Evolutionary conservation across 192 early-diverging fungal genomes (phyloP).

Genomic region (Radiomyces spectabilis): DNA sequence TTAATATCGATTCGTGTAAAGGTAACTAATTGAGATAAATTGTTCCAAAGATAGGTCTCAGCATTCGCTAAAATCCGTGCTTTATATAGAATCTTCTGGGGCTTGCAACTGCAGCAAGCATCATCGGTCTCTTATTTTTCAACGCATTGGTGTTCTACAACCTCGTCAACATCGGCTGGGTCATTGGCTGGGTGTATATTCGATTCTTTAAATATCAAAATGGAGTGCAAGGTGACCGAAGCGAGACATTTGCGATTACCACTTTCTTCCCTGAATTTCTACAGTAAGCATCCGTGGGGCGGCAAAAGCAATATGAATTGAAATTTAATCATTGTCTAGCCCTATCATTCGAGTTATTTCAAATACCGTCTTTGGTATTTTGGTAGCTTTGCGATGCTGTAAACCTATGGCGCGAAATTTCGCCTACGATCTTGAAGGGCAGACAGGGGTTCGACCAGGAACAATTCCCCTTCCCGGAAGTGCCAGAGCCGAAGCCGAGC

Average conservation of each 20-base stretch:
- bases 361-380: constrained; percentile 49
- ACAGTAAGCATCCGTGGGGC: constrained; percentile 40
- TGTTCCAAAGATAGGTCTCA: not conserved
- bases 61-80: not conserved
- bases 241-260: constrained; percentile 83
- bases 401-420: constrained; percentile 35
- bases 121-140: constrained; percentile 36
- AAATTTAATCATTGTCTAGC: constrained; percentile 18
- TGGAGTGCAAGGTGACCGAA: constrained; percentile 76
- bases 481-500: constrained; percentile 56
- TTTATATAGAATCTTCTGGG: constrained; percentile 37
- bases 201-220: constrained; percentile 81
- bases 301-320: not conserved
- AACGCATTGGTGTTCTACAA: constrained; percentile 50
- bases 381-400: constrained; percentile 47
- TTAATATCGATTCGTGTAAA: constrained; percentile 67
- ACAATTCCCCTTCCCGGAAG: constrained; percentile 36
- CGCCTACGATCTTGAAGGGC: constrained; percentile 35
- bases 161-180: constrained; percentile 65
- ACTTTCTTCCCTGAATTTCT: constrained; percentile 86
- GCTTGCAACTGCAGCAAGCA: constrained; percentile 30
- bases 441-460: constrained; percentile 18
- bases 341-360: constrained; percentile 59
- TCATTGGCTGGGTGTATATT: constrained; percentile 75
- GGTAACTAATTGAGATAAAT: constrained; percentile 30